Evolutionary conservation across 805 yeast genomes (phyloP).

Genomic region (Candida stauntonica): DNA sequence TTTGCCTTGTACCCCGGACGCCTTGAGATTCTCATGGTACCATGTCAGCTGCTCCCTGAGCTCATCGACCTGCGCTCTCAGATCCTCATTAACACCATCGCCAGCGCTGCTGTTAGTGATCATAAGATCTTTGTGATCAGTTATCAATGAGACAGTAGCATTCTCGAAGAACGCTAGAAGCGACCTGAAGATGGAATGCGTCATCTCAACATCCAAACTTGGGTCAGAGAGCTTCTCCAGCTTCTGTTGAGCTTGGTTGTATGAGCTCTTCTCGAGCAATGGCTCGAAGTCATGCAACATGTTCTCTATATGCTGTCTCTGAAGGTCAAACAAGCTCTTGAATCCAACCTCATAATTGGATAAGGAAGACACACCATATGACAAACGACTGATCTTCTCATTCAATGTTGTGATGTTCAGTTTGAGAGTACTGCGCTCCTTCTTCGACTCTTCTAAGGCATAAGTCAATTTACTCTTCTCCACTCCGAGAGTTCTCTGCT

Average conservation of each 20-base stretch:
- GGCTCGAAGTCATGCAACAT: slow-evolving; percentile 47
- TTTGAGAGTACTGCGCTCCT: slow-evolving; percentile 35
- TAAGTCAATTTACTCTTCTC: slow-evolving; percentile 42
- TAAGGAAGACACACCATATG: slow-evolving; percentile 23
- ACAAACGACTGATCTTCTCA: slow-evolving; percentile 33
- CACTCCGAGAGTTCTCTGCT: slow-evolving; percentile 39
- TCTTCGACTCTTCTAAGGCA: slow-evolving; percentile 34
- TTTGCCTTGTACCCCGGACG: not conserved
- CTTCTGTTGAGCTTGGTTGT: slow-evolving; percentile 53
- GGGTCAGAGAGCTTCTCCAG: slow-evolving; percentile 37
- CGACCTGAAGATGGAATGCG: slow-evolving; percentile 35
- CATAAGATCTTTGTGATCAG: slow-evolving; percentile 43
- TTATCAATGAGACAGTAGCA: slow-evolving; percentile 54
- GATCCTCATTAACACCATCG: slow-evolving; percentile 3
- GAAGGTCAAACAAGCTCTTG: slow-evolving; percentile 37
- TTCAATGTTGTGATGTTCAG: slow-evolving; percentile 35
- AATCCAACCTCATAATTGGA: slow-evolving; percentile 38
- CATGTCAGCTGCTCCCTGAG: slow-evolving; percentile 19
- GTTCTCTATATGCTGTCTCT: slow-evolving; percentile 44
- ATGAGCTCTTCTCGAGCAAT: slow-evolving; percentile 54
- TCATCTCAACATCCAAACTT: slow-evolving; percentile 23
- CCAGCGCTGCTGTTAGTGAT: slow-evolving; percentile 11
- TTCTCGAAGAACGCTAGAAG: slow-evolving; percentile 52
- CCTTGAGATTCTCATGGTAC: slow-evolving; percentile 14
- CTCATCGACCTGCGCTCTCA: slow-evolving; percentile 13